A percentile compares a stretch with the other conserved stretches of the same genome.
phyloP scores from a whole-genome alignment of 768 basidiomycete genomes.

The Lenzites betulinus region DNA sequence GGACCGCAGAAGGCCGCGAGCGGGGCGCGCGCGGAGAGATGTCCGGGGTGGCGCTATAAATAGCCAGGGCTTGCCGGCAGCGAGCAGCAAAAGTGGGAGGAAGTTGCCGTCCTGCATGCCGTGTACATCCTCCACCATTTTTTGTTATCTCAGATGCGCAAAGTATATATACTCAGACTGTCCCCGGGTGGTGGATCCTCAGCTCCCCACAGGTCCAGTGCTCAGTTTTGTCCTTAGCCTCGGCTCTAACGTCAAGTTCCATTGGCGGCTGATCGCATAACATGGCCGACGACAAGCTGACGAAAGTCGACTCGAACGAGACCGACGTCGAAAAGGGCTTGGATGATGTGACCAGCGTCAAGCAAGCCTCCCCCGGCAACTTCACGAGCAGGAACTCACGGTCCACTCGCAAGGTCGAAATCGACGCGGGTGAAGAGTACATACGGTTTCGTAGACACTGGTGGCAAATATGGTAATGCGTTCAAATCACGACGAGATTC shows the following conservation, averaged over 20 bases:
- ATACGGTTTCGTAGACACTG: constrained; percentile 47
- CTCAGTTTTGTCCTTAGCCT: neutral
- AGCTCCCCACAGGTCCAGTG: neutral
- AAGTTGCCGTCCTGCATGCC: neutral
- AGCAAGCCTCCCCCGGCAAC: neutral
- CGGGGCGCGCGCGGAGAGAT: neutral
- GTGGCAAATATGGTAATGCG: constrained; percentile 55
- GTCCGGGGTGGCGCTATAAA: neutral
- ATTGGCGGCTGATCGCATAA: too few species aligned
- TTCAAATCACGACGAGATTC: neutral
- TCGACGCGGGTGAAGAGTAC: constrained; percentile 34
- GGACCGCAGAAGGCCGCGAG: too few species aligned
- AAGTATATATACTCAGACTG: constrained; percentile 8
- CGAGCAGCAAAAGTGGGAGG: neutral
- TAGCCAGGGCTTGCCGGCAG: neutral
- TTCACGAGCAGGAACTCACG: neutral
- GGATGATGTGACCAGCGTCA: constrained; percentile 4
- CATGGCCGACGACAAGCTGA: constrained; percentile 13
- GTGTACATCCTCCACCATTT: neutral
- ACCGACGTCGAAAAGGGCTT: constrained; percentile 15
- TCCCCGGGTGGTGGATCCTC: too few species aligned
- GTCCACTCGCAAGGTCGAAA: constrained; percentile 21
- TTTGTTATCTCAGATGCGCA: neutral
- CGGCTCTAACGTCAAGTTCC: too few species aligned
- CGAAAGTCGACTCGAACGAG: constrained; percentile 13